Conservation (phyloP, 257 asterid genomes). For the Solanum bulbocastanum region DNA sequence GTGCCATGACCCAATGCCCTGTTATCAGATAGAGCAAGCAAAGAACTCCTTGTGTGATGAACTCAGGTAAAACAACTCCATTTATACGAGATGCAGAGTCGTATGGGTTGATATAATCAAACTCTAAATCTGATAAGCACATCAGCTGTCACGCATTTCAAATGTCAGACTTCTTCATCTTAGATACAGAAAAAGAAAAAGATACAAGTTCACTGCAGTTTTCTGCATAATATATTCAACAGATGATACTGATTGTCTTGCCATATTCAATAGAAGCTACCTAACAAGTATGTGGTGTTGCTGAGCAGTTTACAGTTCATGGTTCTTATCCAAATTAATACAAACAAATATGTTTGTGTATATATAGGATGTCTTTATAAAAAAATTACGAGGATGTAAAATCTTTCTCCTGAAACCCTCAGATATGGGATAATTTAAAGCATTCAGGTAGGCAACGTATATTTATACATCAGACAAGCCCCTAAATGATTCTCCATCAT, state of each 20-base stretch:
- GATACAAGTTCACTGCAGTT: background rate
- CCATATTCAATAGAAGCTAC: background rate
- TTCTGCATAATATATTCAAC: background rate
- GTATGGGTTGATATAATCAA: conserved; percentile 81
- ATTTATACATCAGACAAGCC: background rate
- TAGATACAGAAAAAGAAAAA: background rate
- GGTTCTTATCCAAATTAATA: background rate
- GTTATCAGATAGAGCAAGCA: conserved; percentile 65
- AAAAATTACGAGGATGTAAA: background rate
- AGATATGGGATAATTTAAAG: background rate
- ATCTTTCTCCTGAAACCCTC: background rate
- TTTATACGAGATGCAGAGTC: conserved; percentile 85
- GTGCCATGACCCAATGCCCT: conserved; percentile 86
- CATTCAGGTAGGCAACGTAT: background rate
- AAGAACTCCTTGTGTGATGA: conserved; percentile 67
- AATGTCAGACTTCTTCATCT: background rate
- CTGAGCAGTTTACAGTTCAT: background rate
- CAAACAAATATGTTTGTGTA: background rate
- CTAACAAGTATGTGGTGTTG: background rate
- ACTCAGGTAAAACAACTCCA: conserved; percentile 68
- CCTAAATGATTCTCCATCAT: background rate
- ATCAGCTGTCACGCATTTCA: conserved; percentile 50
- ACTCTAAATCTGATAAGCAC: conserved; percentile 91
- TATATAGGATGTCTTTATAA: background rate
- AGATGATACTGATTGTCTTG: background rate